Percentiles rank a stretch among this genome's conserved stretches.
phyloP scores from a whole-genome alignment of 169 alveolate species.

The Neospora caninum region DNA sequence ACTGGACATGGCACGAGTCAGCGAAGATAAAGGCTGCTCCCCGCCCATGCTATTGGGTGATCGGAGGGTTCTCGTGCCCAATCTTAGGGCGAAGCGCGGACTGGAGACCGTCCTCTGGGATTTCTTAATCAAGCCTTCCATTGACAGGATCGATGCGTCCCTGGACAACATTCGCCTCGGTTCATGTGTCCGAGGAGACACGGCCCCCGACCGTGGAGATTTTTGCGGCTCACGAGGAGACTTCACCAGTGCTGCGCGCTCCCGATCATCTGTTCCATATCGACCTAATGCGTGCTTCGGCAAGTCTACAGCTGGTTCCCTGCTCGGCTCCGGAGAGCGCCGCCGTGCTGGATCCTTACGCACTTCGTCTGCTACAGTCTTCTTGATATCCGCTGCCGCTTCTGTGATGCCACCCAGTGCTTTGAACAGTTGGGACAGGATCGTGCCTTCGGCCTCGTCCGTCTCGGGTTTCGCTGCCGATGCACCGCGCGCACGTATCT shows the following conservation, averaged over 20 bases:
- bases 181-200: background rate
- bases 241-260: background rate
- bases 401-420: conserved; percentile 15
- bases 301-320: background rate
- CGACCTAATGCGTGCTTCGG: background rate
- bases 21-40: background rate
- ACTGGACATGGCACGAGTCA: conserved; percentile 12
- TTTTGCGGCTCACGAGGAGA: background rate
- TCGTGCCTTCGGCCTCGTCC: background rate
- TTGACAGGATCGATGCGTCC: background rate
- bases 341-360: background rate
- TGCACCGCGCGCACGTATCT: background rate
- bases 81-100: background rate
- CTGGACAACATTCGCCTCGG: background rate
- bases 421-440: conserved; percentile 3
- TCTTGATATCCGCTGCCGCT: background rate
- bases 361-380: conserved; percentile 6
- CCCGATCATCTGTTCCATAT: background rate
- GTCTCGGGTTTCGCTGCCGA: background rate
- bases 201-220: background rate
- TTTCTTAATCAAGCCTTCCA: background rate
- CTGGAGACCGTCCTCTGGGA: background rate
- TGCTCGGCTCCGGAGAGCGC: conserved; percentile 1
- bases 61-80: background rate
- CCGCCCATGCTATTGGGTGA: background rate